A percentile compares a stretch with the other conserved stretches of the same genome.
phyloP scores from a whole-genome alignment of 1,284 basidiomycete species.

The Irpex rosettiformis region DNA sequence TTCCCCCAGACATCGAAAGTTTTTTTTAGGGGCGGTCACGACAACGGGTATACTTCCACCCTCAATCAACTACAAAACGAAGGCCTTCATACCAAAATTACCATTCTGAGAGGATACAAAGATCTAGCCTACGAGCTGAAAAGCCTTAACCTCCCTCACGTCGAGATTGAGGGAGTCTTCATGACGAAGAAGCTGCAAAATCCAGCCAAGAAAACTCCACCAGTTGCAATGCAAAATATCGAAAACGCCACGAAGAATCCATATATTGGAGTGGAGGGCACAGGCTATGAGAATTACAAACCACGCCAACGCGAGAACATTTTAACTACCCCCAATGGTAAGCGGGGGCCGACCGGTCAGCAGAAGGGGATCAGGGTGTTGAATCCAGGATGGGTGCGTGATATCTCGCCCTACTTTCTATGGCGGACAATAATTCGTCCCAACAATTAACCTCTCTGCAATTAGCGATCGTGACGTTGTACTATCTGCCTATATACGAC shows the following conservation, averaged over 20 bases:
- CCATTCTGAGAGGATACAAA: slow-evolving; percentile 48
- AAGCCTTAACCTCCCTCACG: slow-evolving; percentile 37
- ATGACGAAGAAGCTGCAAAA: slow-evolving; percentile 39
- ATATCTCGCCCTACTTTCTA: too few relatives aligned
- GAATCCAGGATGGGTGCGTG: neutral
- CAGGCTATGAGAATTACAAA: neutral
- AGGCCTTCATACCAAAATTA: slow-evolving; percentile 44
- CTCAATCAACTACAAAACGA: slow-evolving; percentile 46
- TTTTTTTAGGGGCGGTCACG: slow-evolving; percentile 48
- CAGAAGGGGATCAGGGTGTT: neutral
- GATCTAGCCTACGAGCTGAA: slow-evolving; percentile 43
- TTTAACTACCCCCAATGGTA: neutral
- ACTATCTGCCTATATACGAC: too few relatives aligned
- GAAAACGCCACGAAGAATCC: neutral
- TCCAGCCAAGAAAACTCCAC: slow-evolving; percentile 3
- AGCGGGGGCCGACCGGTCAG: neutral
- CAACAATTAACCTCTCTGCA: too few relatives aligned
- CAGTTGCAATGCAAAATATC: neutral
- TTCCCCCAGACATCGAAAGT: slow-evolving; percentile 42
- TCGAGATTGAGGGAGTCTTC: slow-evolving; percentile 47
- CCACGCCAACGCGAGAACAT: neutral
- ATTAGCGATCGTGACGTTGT: too few relatives aligned
- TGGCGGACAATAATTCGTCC: too few relatives aligned
- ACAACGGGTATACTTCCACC: slow-evolving; percentile 52
- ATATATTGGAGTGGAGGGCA: neutral